Evolutionary conservation across 75 land plant species (phyloP), one percentile per base, ranked within the genome.

Genomic region (Sequoia sempervirens): DNA sequence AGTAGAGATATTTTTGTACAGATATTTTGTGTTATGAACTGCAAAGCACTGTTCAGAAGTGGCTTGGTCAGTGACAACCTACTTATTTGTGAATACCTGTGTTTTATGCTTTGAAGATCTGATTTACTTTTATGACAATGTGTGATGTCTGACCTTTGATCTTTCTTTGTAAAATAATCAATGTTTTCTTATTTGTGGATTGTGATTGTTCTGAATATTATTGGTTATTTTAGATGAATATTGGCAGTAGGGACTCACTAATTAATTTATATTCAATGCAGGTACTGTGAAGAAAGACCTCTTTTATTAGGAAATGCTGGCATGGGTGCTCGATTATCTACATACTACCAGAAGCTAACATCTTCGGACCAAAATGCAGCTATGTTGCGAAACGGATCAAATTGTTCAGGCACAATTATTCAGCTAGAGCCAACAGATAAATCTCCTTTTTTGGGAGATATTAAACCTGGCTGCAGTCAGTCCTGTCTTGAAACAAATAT

Each of bases 271-370:
- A 9, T 70, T 32, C 12, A 23, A 28, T 70, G 73, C 73, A 97
- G 99, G 86, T 98, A 98, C 80, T 98, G 97, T 87, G 99, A 98
- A 84, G 99, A 98, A 84, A 91, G 99, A 56, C 99, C 99, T 68
- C 88, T 98, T 52, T 85, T 98, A 15, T 75, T 98, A 45, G 91
- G 99, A 58, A 98, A 98, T 87, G 90, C 88, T 81, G 99, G 99
- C 45, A 98, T 98, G 99, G 99, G 99, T 73, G 99, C 96, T 20
- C 94, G 94, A 30, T 82, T 98, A 15, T 96, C 92, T 81, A 98
- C 99, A 58, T 98, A 98, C 56, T 98, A 98, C 85, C 94, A 94
- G 56, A 98, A 96, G 76, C 69, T 86, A 23, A 50, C 89, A 50
- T 88, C 96, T 69, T 90, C 88, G 82, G 99, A 98, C 88, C 92